Evolutionary conservation across 2,329 filamentous ascomycete species (phyloP), one percentile per base, ranked within the genome.

Genomic region (Rhinocladiella similis): DNA sequence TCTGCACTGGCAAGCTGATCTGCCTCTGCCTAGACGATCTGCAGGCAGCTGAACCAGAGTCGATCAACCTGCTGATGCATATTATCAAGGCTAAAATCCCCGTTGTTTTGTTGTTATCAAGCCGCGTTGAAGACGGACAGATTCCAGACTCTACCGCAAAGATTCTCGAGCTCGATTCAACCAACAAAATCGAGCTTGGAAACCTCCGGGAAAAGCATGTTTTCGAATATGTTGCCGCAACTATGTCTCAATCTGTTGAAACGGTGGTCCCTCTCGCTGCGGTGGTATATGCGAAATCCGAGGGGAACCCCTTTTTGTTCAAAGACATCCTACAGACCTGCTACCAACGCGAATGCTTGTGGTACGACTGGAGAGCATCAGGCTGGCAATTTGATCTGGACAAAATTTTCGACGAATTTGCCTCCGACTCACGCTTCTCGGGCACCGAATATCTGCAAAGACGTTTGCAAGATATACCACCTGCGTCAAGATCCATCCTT

Each of bases 231-330:
- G 90, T 97, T 19, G 85, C 90, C 6, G 81, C 86, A 38, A 95
- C 92, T 0, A 82, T 97, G 47, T 90, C 89, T 66, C 82, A 90
- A 54, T 77, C 84, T 0, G 82, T 81, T 55, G 85, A 90, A 33
- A 88, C 91, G 46, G 83, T 94, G 1, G 76, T 89, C 1, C 87
- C 91, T 0, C 77, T 97, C 16, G 89, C 90, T 1, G 83, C 91
- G 5, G 89, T 96, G 9, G 85, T 97, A 5, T 89, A 95, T 69
- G 91, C 93, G 66, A 95, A 94, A 74, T 93, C 90, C 7, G 83
- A 83, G 22, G 92, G 92, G 1, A 96, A 96, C 60, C 88, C 91
- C 0, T 97, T 96, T 67, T 95, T 94, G 67, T 89, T 96, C 70
- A 83, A 90, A 53, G 90, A 96, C 73, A 95, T 97, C 82, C 81